phyloP scores from a whole-genome alignment of 2,329 filamentous ascomycete species.

The Dissoconium aciculare region DNA sequence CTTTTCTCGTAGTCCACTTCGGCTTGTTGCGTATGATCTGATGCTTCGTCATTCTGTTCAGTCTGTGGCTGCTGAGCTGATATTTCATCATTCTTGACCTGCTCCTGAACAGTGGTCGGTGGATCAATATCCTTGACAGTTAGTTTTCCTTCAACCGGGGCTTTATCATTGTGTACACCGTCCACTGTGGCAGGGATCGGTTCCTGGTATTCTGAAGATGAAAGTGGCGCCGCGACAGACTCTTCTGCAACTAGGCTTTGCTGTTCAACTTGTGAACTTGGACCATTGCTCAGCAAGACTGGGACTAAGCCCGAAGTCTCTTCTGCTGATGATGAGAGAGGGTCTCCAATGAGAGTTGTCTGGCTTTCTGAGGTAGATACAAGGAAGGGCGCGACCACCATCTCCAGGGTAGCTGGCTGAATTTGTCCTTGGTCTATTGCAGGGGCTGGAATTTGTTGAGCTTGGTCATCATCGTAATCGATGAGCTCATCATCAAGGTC shows the following conservation, averaged over 20 bases:
- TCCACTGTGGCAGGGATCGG: no score
- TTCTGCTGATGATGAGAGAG: neutral
- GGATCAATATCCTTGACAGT: neutral
- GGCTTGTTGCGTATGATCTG: neutral
- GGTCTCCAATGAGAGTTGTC: slow-evolving; percentile 2
- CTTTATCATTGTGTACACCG: neutral
- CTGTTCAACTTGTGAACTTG: neutral
- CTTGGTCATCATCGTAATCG: slow-evolving; percentile 24
- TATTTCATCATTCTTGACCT: neutral
- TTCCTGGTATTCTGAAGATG: no score
- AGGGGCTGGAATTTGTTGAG: slow-evolving; percentile 5
- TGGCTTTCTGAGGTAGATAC: no score
- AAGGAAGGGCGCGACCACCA: slow-evolving; percentile 4
- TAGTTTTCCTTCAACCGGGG: neutral
- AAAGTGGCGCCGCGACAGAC: neutral
- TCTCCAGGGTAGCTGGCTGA: slow-evolving; percentile 2
- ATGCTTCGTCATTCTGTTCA: neutral
- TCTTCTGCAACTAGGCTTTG: neutral
- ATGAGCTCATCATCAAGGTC: slow-evolving; percentile 25
- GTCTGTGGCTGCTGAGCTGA: neutral
- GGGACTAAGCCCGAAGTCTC: no score
- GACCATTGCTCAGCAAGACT: no score
- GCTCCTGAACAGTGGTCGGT: neutral
- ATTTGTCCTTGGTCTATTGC: no score
- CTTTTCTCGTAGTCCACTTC: neutral